Base-by-base conservation (phyloP, 768 basidiomycete genomes). In the Saitozyma podzolica region DNA sequence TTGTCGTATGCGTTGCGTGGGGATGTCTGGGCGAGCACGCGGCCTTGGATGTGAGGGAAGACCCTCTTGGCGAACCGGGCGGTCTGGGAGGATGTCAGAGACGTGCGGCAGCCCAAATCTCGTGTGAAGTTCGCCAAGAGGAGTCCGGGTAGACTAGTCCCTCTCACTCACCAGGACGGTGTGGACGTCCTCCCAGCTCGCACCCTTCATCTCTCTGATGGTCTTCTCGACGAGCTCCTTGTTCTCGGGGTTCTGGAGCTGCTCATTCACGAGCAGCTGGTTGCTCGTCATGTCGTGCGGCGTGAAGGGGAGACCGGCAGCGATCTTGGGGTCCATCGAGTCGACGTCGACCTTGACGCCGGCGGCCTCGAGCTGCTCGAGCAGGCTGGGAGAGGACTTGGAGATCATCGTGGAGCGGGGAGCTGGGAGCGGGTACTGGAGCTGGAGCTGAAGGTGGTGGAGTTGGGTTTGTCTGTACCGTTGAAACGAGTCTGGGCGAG, bases 11-110 rank as follows among this genome's bases (percentile, higher is more conserved):
- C 67, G 56, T 67, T 49, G 39, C 56, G 50, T 3, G 71, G 71
- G 6, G 71, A 73, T 39, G 62, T 54, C 51, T 73, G 71, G 39
- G 67, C 65, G 50, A 67, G 71, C n/a, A 70, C 69, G 3, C 69
- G 66, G 14, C 69, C 71, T 11, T 61, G 53, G 16, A 65, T 50
- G 40, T 57, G 50, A 10, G 63, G 63, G n/a, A 57, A 45, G 54
- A 56, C 54, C 16, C 50, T 47, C 29, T 37, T 47, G 14, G 48
- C 29, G 29, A 29, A 29, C 2, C 29, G 29, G 29, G 29, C 29
- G 29, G 29, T 29, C 29, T 29, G 29, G 29, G 29, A 29, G 29
- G 29, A 29, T 29, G 45, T 47, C 45, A 47, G 45, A 2, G 13
- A 13, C 45, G 13, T 47, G n/a, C n/a, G n/a, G n/a, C n/a, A n/a